Percentiles rank a stretch among this genome's conserved stretches.
Evolutionary conservation across 2,329 filamentous ascomycete genomes (phyloP).

Genomic region (Ascochyta rabiei): DNA sequence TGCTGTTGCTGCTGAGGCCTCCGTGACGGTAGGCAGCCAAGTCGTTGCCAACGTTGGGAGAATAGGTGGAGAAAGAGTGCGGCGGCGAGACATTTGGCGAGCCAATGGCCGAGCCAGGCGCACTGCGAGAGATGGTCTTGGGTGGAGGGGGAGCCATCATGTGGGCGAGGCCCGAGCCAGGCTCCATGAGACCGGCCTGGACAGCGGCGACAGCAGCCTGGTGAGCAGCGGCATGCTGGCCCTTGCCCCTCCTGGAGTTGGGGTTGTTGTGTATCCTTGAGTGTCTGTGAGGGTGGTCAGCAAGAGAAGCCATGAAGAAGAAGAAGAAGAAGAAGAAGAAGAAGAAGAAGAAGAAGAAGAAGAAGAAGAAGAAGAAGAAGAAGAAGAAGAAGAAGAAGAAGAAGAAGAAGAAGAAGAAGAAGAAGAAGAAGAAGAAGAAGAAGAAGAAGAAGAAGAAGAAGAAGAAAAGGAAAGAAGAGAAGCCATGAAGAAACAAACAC

Average conservation of each 20-base stretch:
- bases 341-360: too few species aligned
- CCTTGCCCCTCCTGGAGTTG: conserved; percentile 92
- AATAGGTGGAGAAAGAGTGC: conserved; percentile 75
- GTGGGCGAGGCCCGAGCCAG: conserved; percentile 54
- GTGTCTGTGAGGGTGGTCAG: conserved; percentile 63
- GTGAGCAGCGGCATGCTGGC: conserved; percentile 68
- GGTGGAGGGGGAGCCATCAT: conserved; percentile 80
- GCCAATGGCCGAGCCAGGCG: conserved; percentile 80
- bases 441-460: too few species aligned
- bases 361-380: too few species aligned
- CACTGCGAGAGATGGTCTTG: conserved; percentile 83
- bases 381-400: too few species aligned
- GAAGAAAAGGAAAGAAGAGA: too few species aligned
- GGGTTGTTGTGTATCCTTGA: conserved; percentile 99
- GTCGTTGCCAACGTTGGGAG: conserved; percentile 63
- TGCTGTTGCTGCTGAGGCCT: conserved; percentile 43
- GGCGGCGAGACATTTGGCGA: conserved; percentile 98
- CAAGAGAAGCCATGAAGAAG: too few species aligned
- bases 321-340: too few species aligned
- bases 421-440: too few species aligned
- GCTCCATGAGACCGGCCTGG: conserved; percentile 58
- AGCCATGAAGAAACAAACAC: too few species aligned
- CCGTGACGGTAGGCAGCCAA: conserved; percentile 60
- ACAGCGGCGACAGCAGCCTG: conserved; percentile 61
- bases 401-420: too few species aligned